These are phyloP conservation scores for Yamadazyma sp. DNA, from an alignment of 1,139 yeast genomes.

Conservation along the genomic window DNA sequence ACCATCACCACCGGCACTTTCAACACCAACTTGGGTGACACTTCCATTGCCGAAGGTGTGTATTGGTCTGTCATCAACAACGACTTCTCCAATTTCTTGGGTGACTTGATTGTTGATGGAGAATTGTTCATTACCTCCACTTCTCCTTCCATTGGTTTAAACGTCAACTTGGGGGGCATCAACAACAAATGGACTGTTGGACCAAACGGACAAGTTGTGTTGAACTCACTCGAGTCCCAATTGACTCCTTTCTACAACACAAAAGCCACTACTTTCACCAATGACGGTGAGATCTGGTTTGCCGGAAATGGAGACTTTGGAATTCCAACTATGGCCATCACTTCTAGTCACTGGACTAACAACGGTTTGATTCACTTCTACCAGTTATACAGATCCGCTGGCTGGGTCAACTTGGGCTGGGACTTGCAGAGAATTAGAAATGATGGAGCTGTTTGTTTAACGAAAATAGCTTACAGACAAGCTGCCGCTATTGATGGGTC, in stretches of 20 bases:
- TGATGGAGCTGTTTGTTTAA: conserved; percentile 28
- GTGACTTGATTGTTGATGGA: conserved; percentile 19
- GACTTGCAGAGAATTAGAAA: conserved; percentile 17
- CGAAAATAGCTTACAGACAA: conserved; percentile 22
- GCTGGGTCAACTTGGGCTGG: conserved; percentile 19
- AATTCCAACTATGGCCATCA: conserved; percentile 16
- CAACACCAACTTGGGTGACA: conserved; percentile 22
- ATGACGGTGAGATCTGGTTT: conserved; percentile 17
- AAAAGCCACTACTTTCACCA: conserved; percentile 13
- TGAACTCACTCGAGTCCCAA: conserved; percentile 17
- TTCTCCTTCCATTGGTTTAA: conserved; percentile 16
- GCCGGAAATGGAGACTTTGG: conserved; percentile 17
- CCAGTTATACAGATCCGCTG: conserved; percentile 15
- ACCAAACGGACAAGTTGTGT: conserved; percentile 15
- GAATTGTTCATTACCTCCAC: conserved; percentile 17
- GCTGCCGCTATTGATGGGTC: conserved; percentile 22
- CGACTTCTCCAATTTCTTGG: conserved; percentile 22
- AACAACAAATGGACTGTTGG: conserved; percentile 13
- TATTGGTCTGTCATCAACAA: conserved; percentile 36
- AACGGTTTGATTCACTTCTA: conserved; percentile 18
- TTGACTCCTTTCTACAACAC: conserved; percentile 21
- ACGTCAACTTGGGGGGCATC: conserved; percentile 17
- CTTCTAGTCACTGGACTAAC: conserved; percentile 20
- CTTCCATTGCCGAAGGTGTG: conserved; percentile 27
- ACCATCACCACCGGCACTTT: conserved; percentile 21